Conservation (phyloP, 805 yeast species). For the Kazachstania psychrophila region DNA sequence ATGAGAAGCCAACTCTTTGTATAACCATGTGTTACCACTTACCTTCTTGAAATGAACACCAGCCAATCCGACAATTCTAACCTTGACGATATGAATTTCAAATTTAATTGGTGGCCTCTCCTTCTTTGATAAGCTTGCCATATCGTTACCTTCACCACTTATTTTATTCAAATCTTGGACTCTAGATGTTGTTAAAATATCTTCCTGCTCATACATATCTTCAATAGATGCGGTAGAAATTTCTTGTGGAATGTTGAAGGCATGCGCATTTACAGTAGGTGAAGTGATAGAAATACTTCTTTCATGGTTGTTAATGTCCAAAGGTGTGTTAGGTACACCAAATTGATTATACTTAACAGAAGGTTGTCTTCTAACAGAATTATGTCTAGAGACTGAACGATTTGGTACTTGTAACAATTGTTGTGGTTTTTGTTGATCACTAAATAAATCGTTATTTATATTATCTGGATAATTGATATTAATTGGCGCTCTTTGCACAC, state of each 20-base stretch:
- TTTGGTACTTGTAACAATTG: constrained; percentile 4
- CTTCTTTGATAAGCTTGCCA: neutral
- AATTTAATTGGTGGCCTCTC: constrained; percentile 60
- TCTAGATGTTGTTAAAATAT: constrained; percentile 39
- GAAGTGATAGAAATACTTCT: constrained; percentile 23
- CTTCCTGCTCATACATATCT: constrained; percentile 12
- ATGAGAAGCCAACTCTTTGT: constrained; percentile 82
- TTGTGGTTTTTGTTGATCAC: constrained; percentile 2
- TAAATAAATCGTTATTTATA: no score
- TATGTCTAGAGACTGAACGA: constrained; percentile 16
- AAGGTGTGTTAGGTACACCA: constrained; percentile 48
- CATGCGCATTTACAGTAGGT: constrained; percentile 16
- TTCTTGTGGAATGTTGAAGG: constrained; percentile 16
- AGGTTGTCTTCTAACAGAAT: constrained; percentile 33
- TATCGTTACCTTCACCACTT: constrained; percentile 25
- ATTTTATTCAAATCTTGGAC: constrained; percentile 53
- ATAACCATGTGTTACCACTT: constrained; percentile 91
- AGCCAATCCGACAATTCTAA: constrained; percentile 79
- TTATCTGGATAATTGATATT: constrained; percentile 25
- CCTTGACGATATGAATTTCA: constrained; percentile 87
- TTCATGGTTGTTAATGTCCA: constrained; percentile 32
- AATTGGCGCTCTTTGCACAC: constrained; percentile 51
- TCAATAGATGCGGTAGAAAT: constrained; percentile 30
- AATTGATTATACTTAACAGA: constrained; percentile 28
- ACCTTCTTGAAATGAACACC: constrained; percentile 94